phyloP scores from a whole-genome alignment of 306 rosid species.

The Cucurbita pepo region DNA sequence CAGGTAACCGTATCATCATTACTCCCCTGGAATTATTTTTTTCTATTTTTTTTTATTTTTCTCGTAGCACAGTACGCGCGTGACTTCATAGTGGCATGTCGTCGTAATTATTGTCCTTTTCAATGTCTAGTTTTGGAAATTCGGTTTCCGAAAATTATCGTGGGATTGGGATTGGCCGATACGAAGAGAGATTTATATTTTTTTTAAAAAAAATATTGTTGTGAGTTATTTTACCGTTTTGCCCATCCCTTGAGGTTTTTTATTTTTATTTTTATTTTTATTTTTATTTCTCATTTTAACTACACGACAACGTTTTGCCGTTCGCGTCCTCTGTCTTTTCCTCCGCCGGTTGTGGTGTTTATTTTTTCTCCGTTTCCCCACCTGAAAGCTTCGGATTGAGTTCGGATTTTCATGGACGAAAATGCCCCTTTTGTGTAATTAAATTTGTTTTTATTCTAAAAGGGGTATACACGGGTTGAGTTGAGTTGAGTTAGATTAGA shows the following conservation, averaged over 20 bases:
- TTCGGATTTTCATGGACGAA: background rate
- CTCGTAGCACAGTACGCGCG: background rate
- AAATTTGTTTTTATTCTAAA: background rate
- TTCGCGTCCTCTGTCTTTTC: background rate
- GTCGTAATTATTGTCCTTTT: background rate
- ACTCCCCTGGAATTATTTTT: background rate
- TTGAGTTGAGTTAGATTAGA: too few species aligned
- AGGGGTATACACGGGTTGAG: too few species aligned
- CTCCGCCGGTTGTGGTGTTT: background rate
- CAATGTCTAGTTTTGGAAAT: background rate
- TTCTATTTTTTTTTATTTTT: background rate
- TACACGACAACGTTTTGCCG: background rate
- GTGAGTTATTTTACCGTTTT: background rate
- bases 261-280: background rate
- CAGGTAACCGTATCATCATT: conserved; percentile 10
- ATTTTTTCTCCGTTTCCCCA: background rate
- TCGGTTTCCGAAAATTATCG: background rate
- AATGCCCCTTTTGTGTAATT: background rate
- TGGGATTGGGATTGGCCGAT: background rate
- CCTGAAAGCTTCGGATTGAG: background rate
- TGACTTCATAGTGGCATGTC: background rate
- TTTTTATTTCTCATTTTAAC: background rate
- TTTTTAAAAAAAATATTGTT: background rate
- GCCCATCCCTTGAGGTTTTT: background rate
- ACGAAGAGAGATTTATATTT: background rate